Percentiles rank a stretch among this genome's conserved stretches.
Conservation (phyloP, 2,329 filamentous ascomycete species). For the Fusarium mundagurra region DNA sequence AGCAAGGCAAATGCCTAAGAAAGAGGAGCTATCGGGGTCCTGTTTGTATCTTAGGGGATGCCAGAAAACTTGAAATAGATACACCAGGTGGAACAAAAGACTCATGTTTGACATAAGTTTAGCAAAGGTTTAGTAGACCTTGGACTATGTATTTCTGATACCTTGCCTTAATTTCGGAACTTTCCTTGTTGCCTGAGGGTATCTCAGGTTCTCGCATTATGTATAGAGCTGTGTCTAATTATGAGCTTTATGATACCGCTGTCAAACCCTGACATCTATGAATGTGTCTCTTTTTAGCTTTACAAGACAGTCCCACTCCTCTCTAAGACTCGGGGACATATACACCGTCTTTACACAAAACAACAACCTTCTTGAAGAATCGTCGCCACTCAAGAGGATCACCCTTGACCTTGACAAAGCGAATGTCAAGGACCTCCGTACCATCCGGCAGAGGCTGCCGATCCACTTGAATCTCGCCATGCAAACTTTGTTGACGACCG, state of each 20-base stretch:
- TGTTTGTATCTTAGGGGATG: too few species aligned
- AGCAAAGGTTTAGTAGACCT: too few species aligned
- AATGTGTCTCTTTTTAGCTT: neutral
- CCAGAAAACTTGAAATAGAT: too few species aligned
- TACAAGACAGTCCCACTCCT: slow-evolving; percentile 32
- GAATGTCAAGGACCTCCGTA: slow-evolving; percentile 78
- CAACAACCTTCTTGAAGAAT: slow-evolving; percentile 95
- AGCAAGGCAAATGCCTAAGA: neutral
- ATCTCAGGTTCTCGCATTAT: neutral
- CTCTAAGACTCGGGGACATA: slow-evolving; percentile 60
- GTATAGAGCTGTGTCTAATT: neutral
- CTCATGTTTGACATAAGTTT: too few species aligned
- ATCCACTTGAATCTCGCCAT: slow-evolving; percentile 80
- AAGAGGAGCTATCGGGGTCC: too few species aligned
- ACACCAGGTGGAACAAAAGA: too few species aligned
- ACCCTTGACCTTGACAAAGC: slow-evolving; percentile 94
- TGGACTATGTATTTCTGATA: too few species aligned
- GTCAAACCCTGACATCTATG: neutral
- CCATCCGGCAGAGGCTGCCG: slow-evolving; percentile 65
- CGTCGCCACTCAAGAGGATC: slow-evolving; percentile 96
- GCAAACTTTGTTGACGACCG: slow-evolving; percentile 74
- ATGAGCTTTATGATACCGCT: slow-evolving; percentile 5
- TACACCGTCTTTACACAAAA: slow-evolving; percentile 87
- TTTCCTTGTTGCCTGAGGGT: too few species aligned
- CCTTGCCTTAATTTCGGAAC: too few species aligned